These are phyloP conservation scores for Nemania bipapillata DNA, from an alignment of 2,329 filamentous ascomycete species.

Conservation along the genomic window DNA sequence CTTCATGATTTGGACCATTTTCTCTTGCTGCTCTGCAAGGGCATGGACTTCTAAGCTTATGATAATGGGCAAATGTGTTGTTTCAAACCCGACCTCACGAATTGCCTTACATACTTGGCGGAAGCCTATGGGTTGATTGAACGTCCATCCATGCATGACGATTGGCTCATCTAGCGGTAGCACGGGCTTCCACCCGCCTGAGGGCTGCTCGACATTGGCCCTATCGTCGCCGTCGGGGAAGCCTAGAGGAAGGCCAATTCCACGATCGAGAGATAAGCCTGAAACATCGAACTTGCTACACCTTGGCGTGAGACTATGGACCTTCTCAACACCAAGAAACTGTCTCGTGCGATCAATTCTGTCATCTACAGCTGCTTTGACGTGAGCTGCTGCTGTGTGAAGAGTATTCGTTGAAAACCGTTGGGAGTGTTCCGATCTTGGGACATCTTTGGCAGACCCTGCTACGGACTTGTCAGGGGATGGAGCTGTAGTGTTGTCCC, in stretches of 20 bases:
- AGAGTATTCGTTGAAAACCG: constrained; percentile 61
- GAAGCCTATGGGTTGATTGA: constrained; percentile 87
- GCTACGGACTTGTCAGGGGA: constrained; percentile 49
- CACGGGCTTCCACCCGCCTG: constrained; percentile 44
- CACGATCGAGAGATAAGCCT: constrained; percentile 33
- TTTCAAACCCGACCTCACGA: constrained; percentile 78
- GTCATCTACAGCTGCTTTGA: constrained; percentile 52
- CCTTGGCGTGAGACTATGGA: constrained; percentile 46
- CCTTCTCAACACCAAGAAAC: constrained; percentile 48
- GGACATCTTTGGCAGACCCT: constrained; percentile 52
- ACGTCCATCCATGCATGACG: constrained; percentile 83
- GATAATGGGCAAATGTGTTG: constrained; percentile 82
- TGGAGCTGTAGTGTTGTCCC: constrained; percentile 72
- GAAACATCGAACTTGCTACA: constrained; percentile 45
- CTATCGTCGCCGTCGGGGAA: constrained; percentile 31
- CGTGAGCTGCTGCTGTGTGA: constrained; percentile 58
- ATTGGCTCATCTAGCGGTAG: constrained; percentile 72
- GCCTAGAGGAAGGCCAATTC: constrained; percentile 33
- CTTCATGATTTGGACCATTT: constrained; percentile 94
- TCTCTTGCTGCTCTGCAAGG: constrained; percentile 81
- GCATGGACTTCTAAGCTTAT: constrained; percentile 94
- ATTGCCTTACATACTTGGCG: constrained; percentile 86
- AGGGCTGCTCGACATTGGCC: constrained; percentile 36
- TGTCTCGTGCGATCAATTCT: constrained; percentile 51
- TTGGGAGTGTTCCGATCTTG: constrained; percentile 58